phyloP scores from a whole-genome alignment of 164 flowering plant genomes.

The Dillenia suffruticosa region DNA sequence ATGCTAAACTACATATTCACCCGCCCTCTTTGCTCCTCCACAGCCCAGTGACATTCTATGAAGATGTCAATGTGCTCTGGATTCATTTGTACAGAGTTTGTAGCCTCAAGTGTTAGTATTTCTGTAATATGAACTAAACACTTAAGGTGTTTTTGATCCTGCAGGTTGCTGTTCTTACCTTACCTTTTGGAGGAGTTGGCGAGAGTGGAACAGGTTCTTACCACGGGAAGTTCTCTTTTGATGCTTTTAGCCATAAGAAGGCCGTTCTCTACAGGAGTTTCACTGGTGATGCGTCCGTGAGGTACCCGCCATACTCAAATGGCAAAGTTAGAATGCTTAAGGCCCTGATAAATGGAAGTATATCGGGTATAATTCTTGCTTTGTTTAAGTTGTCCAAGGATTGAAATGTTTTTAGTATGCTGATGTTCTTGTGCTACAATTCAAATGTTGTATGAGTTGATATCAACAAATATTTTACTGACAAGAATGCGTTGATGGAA shows the following conservation, averaged over 20 bases:
- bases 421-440: too few relatives aligned
- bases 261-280: conserved; percentile 68
- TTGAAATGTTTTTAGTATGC: not conserved
- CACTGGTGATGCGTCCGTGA: conserved; percentile 54
- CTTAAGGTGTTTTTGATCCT: conserved; percentile 5
- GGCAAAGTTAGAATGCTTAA: conserved; percentile 49
- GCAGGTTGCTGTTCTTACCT: conserved; percentile 53
- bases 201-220: conserved; percentile 89
- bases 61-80: not conserved
- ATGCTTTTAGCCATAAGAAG: conserved; percentile 86
- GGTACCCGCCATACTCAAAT: conserved; percentile 79
- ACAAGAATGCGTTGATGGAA: too few relatives aligned
- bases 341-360: conserved; percentile 50
- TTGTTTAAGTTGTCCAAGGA: conserved; percentile 31
- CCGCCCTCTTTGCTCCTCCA: too few relatives aligned
- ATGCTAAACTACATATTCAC: too few relatives aligned
- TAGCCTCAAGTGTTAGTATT: too few relatives aligned
- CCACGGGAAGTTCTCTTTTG: conserved; percentile 85
- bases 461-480: too few relatives aligned
- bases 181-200: conserved; percentile 96
- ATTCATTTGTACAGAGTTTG: not conserved
- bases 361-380: conserved; percentile 43
- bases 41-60: not conserved
- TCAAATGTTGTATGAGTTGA: too few relatives aligned
- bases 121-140: too few relatives aligned